Evolutionary conservation across 2,329 filamentous ascomycete genomes (phyloP).

Genomic region (Alternaria incomplexa): DNA sequence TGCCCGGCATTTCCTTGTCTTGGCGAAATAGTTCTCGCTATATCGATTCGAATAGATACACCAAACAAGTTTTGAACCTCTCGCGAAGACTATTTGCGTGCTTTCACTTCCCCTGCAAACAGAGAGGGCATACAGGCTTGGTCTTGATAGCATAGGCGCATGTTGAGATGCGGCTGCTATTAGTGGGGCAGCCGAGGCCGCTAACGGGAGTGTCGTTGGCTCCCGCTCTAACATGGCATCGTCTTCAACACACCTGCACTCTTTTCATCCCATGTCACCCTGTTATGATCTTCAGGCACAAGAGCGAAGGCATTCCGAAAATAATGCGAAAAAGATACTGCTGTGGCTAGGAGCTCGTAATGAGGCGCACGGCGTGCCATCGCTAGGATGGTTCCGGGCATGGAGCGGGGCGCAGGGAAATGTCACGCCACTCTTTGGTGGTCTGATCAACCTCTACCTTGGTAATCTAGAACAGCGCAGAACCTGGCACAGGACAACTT

Average conservation of each 20-base stretch:
- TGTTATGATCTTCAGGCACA: background rate
- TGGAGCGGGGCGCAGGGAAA: conserved; percentile 21
- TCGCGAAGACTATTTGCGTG: background rate
- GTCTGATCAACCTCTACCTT: conserved; percentile 32
- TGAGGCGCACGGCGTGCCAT: background rate
- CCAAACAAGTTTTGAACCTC: background rate
- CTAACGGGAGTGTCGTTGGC: conserved; percentile 10
- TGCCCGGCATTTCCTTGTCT: background rate
- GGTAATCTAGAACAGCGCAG: conserved; percentile 10
- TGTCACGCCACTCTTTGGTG: conserved; percentile 44
- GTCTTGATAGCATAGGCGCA: background rate
- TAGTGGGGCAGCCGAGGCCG: conserved; percentile 3
- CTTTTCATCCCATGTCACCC: background rate
- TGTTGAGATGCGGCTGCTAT: background rate
- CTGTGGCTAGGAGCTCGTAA: background rate
- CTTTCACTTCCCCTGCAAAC: background rate
- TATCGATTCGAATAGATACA: background rate
- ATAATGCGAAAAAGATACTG: background rate
- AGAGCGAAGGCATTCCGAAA: background rate
- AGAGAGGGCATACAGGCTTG: background rate
- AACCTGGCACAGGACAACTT: conserved; percentile 16
- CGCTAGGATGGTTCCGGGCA: conserved; percentile 13
- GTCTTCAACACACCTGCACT: background rate
- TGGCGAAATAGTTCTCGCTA: background rate
- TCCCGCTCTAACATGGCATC: conserved; percentile 1